Evolutionary conservation across 164 flowering plant species (phyloP).

Genomic region (Aristolochia californica): DNA sequence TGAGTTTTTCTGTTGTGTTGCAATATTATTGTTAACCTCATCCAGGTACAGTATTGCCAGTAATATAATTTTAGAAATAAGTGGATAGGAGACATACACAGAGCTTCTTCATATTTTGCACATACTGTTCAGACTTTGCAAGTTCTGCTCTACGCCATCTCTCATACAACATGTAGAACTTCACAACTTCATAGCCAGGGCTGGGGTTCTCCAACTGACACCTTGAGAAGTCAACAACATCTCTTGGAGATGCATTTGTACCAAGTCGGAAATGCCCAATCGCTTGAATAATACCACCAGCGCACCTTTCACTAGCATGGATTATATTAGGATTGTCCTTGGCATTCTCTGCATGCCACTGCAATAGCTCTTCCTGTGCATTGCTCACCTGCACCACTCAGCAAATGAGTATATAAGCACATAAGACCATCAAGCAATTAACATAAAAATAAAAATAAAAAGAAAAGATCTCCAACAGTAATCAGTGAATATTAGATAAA

Average conservation of each 20-base stretch:
- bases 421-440: no score
- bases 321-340: slow-evolving; percentile 58
- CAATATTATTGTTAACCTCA: no score
- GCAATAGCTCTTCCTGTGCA: slow-evolving; percentile 81
- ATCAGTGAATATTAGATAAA: no score
- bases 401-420: not conserved
- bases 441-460: not conserved
- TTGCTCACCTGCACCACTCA: slow-evolving; percentile 51
- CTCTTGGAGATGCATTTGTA: slow-evolving; percentile 54
- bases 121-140: slow-evolving; percentile 27
- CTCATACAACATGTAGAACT: slow-evolving; percentile 59
- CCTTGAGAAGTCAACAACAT: slow-evolving; percentile 31
- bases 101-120: slow-evolving; percentile 30
- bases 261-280: slow-evolving; percentile 73
- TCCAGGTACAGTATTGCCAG: no score
- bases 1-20: no score
- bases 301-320: slow-evolving; percentile 81
- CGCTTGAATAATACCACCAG: slow-evolving; percentile 75
- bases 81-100: slow-evolving; percentile 28
- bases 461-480: no score
- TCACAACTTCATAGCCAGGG: slow-evolving; percentile 55
- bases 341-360: slow-evolving; percentile 73
- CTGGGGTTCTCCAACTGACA: slow-evolving; percentile 19
- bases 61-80: no score
- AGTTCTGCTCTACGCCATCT: slow-evolving; percentile 69